Base-by-base conservation (phyloP, 768 basidiomycete species). In the Holtermanniella nyarrowii region DNA sequence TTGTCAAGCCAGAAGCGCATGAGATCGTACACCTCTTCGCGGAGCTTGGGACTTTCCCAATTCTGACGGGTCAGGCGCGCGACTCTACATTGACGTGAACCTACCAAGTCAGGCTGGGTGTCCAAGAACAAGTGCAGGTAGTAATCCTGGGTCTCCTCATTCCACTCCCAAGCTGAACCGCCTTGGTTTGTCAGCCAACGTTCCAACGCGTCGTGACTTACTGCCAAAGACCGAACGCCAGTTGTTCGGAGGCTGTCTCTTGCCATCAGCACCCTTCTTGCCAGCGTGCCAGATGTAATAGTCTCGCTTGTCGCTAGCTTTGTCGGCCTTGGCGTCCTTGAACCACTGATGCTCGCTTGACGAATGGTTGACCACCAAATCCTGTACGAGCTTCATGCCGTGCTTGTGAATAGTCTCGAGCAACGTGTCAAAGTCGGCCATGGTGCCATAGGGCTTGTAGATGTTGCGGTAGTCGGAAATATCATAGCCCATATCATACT, bases 321-420 rank as follows among this genome's bases (percentile, higher is more conserved):
- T 74, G 44, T 73, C 79, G 63, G 70, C 76, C 65, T 57, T 78
- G 22, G 82, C 82, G 58, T 79, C 74, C 26, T 75, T 54, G 72
- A 85, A 87, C 85, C 85, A 86, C 11, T 74, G 76, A 58, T 85
- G 85, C 82, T 85, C 55, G 68, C 81, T 77, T 0, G 83, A 84
- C 2, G 79, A 79, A 63, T 85, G 84, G 66, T 85, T 85, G 7
- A 82, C 80, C 23, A 85, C 85, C 1, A 86, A 77, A 62, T 86
- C 84, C 80, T 84, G 83, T 71, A 86, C 77, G 18, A 85, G 74
- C 60, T 84, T 84, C 79, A 86, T 82, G 0, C 80, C 82, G 31
- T 79, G 74, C 22, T 77, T 66, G 55, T 85, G 82, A 13, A 78
- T 73, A 2, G 48, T 60, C 25, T 61, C 53, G 44, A 69, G 52